Conservation (phyloP, 352 stramenopile species). For the Plasmopara halstedii region DNA sequence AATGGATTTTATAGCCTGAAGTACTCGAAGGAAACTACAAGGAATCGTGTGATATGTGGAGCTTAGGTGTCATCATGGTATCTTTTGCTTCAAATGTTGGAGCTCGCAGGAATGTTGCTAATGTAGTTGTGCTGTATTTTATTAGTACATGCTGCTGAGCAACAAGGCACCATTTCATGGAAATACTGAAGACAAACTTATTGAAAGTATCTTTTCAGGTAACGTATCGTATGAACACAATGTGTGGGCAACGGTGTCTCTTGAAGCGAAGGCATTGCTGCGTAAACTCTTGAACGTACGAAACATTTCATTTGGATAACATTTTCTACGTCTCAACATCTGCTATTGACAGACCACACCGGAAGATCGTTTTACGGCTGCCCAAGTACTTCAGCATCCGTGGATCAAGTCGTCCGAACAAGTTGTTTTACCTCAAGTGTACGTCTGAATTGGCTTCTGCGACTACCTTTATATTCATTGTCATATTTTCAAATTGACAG, state of each 20-base stretch:
- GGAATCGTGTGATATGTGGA: slow-evolving; percentile 74
- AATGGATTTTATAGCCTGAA: slow-evolving; percentile 40
- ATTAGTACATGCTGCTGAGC: slow-evolving; percentile 76
- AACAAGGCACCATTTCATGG: slow-evolving; percentile 67
- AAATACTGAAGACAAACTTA: slow-evolving; percentile 57
- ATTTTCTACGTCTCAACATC: neutral
- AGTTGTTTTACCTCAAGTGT: slow-evolving; percentile 32
- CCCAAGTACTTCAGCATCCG: slow-evolving; percentile 54
- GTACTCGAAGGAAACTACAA: slow-evolving; percentile 69
- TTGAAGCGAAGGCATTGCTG: slow-evolving; percentile 62
- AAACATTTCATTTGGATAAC: neutral
- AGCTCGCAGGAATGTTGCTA: neutral
- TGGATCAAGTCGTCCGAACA: slow-evolving; percentile 61
- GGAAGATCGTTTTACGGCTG: slow-evolving; percentile 43
- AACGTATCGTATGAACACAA: slow-evolving; percentile 46
- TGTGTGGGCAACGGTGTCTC: slow-evolving; percentile 48
- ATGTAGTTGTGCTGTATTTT: neutral
- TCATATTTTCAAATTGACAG: slow-evolving; percentile 7
- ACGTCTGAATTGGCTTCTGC: slow-evolving; percentile 5
- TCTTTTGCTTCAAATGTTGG: neutral
- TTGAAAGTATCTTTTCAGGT: slow-evolving; percentile 66
- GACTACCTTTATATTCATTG: neutral
- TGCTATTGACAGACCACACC: slow-evolving; percentile 29
- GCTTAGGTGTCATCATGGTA: slow-evolving; percentile 78
- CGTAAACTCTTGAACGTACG: slow-evolving; percentile 65